Evolutionary conservation across 768 basidiomycete species (phyloP).

Genomic region (Daedaleopsis sinensis): DNA sequence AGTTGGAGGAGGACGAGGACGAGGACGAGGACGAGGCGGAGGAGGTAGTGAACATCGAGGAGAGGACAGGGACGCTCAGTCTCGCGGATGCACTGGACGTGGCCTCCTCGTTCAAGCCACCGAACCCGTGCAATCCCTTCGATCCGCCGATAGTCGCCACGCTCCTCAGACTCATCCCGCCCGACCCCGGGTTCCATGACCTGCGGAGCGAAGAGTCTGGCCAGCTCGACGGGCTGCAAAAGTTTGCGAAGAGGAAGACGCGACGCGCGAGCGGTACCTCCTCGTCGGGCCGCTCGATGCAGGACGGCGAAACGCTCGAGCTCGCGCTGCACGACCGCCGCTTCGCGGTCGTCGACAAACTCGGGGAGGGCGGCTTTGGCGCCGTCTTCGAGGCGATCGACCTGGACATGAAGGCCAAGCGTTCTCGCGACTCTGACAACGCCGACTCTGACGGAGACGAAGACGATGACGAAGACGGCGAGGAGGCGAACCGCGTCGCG

Average conservation of each 20-base stretch:
- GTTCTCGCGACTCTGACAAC: slow-evolving; percentile 27
- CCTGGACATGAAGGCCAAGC: slow-evolving; percentile 37
- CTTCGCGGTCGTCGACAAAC: slow-evolving; percentile 79
- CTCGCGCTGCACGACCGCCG: slow-evolving; percentile 64
- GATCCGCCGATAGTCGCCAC: slow-evolving; percentile 64
- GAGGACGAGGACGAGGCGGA: slow-evolving; percentile 30
- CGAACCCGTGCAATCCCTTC: slow-evolving; percentile 90
- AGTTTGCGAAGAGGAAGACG: slow-evolving; percentile 55
- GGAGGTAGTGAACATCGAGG: slow-evolving; percentile 43
- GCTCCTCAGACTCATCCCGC: slow-evolving; percentile 64
- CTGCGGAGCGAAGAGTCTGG: slow-evolving; percentile 54
- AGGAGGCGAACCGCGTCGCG: slow-evolving; percentile 65
- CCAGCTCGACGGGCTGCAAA: slow-evolving; percentile 72
- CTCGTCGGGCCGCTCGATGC: slow-evolving; percentile 34
- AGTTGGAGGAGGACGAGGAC: slow-evolving; percentile 32
- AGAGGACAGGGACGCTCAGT: slow-evolving; percentile 65
- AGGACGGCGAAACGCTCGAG: slow-evolving; percentile 45
- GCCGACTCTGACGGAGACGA: slow-evolving; percentile 35
- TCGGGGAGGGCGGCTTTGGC: slow-evolving; percentile 97
- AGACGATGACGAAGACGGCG: slow-evolving; percentile 57
- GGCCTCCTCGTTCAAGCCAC: slow-evolving; percentile 66
- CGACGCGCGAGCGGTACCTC: slow-evolving; percentile 35
- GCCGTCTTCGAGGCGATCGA: slow-evolving; percentile 88
- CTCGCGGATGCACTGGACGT: slow-evolving; percentile 65
- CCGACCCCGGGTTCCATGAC: slow-evolving; percentile 65